phyloP scores from a whole-genome alignment of 2,329 filamentous ascomycete species.

The Xylaria sp. region DNA sequence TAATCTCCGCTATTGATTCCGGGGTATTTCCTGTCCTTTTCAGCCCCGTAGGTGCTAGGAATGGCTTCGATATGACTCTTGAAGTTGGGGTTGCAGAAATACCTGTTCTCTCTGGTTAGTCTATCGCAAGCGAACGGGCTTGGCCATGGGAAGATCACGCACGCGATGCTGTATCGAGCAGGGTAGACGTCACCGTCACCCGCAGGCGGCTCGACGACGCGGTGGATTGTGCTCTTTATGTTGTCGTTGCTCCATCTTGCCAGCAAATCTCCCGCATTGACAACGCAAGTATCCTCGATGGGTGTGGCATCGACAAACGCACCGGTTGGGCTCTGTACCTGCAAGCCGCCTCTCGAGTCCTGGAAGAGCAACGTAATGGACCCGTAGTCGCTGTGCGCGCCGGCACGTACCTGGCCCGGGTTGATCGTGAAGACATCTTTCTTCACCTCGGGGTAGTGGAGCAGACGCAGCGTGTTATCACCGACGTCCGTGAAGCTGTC shows the following conservation, averaged over 20 bases:
- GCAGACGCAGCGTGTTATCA: constrained; percentile 76
- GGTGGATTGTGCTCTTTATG: constrained; percentile 90
- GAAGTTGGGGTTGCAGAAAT: constrained; percentile 91
- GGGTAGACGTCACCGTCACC: constrained; percentile 71
- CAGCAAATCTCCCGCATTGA: constrained; percentile 89
- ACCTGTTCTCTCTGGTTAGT: constrained; percentile 55
- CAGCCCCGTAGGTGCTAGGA: constrained; percentile 75
- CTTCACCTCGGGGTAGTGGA: constrained; percentile 79
- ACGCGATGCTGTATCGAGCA: constrained; percentile 86
- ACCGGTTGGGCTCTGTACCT: constrained; percentile 71
- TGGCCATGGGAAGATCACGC: constrained; percentile 47
- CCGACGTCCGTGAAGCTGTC: constrained; percentile 76
- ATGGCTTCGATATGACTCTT: constrained; percentile 81
- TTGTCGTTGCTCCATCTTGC: constrained; percentile 91
- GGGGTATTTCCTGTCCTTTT: constrained; percentile 80
- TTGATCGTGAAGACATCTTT: constrained; percentile 74
- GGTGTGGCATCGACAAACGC: constrained; percentile 86
- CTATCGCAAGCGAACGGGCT: constrained; percentile 13
- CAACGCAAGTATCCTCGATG: constrained; percentile 82
- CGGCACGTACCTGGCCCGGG: constrained; percentile 77
- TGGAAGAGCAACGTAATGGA: constrained; percentile 72
- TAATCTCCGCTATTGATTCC: constrained; percentile 85
- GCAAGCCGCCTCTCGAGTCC: constrained; percentile 55
- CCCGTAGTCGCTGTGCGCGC: constrained; percentile 78
- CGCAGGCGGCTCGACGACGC: constrained; percentile 85